phyloP scores from a whole-genome alignment of 495 filamentous ascomycete genomes.

The Trichoderma virens region DNA sequence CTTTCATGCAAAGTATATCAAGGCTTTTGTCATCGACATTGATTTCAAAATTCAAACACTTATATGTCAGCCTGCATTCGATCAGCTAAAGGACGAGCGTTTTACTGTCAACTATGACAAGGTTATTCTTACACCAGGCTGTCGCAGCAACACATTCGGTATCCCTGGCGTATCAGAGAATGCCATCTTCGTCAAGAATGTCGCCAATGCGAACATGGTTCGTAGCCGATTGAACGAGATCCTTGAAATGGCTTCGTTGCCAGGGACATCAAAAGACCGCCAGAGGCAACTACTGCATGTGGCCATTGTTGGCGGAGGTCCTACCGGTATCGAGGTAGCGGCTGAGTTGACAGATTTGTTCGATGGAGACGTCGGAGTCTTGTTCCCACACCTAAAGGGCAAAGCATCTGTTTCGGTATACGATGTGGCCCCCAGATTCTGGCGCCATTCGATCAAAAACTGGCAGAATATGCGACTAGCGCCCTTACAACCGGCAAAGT shows the following conservation, averaged over 20 bases:
- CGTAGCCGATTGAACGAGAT: neutral
- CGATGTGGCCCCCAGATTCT: neutral
- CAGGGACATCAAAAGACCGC: neutral
- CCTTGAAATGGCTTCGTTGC: neutral
- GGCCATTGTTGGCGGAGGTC: neutral
- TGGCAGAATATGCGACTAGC: neutral
- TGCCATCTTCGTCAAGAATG: neutral
- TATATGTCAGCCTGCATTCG: neutral
- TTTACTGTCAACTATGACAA: neutral
- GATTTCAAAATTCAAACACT: neutral
- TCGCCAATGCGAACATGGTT: neutral
- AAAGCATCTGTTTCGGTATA: neutral
- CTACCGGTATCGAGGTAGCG: neutral
- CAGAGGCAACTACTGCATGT: neutral
- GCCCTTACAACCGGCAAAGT: neutral
- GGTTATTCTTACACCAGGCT: neutral
- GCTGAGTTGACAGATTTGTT: neutral
- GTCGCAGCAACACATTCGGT: neutral
- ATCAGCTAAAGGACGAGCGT: neutral
- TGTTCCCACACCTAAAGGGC: neutral
- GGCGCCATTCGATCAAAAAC: neutral
- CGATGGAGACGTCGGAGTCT: neutral
- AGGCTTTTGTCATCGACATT: neutral
- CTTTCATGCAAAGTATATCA: neutral
- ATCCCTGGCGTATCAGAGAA: neutral